Evolutionary conservation across 1,139 yeast species (phyloP), one percentile per base, ranked within the genome.

Genomic region (Yamadazyma epiphylla): DNA sequence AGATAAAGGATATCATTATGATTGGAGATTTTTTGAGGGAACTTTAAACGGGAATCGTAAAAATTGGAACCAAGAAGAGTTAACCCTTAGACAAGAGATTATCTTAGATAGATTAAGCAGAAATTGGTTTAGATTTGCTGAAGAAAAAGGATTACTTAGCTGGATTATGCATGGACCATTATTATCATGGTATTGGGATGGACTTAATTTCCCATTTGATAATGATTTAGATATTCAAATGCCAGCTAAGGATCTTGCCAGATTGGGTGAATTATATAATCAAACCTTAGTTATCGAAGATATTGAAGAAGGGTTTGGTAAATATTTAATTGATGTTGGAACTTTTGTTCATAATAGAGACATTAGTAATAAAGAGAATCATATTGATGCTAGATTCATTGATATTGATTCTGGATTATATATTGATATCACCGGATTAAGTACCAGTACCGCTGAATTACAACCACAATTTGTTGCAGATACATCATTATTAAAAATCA

Each of bases 21-120:
- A 83, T 51, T 76, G 77, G 74, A 60, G 88, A 32, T 83, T 83
- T 44, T 83, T 78, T 57, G 68, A 69, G 38, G 80, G 82, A 5
- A 50, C 50, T 15, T 42, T 49, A 26, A 37, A 31, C 15, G 42
- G 47, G 27, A 35, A 40, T 16, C 35, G 35, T 22, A 15, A 25
- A 12, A 51, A 48, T 2, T 49, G 55, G 55, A 45, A 37, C 11
- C 30, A 38, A 4, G 42, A 41, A 22, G 55, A 50, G 26, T 36
- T 44, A 19, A 38, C 39, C 17, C 35, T 41, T n/a, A 41, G 54
- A 31, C 49, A 49, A 29, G 45, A 43, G 31, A 49, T 52, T 15
- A 54, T 55, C 10, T 42, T 55, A 25, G 58, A 55, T 26, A 41
- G 60, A 25, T 42, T 56, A 26, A 41, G 53, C 25, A 43, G 60